Percentiles rank a stretch among this genome's conserved stretches.
phyloP scores from a whole-genome alignment of 129 eudicot genomes.

The Artemisia argyi region DNA sequence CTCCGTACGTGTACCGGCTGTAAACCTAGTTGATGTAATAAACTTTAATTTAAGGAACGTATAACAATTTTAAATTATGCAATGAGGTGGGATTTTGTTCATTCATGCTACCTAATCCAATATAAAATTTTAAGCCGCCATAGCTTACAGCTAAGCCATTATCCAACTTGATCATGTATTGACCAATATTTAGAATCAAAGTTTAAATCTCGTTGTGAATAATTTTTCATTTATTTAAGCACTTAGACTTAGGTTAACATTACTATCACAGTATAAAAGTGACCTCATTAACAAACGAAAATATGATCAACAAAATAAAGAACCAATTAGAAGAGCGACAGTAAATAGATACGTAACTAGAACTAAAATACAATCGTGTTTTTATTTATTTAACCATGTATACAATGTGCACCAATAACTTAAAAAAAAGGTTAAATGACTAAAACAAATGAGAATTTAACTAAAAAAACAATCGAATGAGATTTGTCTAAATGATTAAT shows the following conservation, averaged over 20 bases:
- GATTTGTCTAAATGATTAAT: not conserved
- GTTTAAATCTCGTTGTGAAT: not conserved
- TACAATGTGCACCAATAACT: not conserved
- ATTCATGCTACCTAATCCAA: slow-evolving; percentile 23
- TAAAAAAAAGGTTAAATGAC: not conserved
- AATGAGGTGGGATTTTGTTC: slow-evolving; percentile 14
- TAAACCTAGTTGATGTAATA: too few relatives aligned
- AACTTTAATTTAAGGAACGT: too few relatives aligned
- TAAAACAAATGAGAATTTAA: not conserved
- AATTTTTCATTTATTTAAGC: not conserved
- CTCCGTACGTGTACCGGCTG: too few relatives aligned
- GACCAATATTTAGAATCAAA: not conserved
- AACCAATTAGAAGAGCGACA: not conserved
- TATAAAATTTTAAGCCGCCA: slow-evolving; percentile 18
- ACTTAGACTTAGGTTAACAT: too few relatives aligned
- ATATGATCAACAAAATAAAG: not conserved
- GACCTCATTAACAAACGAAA: too few relatives aligned
- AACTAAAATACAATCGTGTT: not conserved
- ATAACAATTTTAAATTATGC: slow-evolving; percentile 1
- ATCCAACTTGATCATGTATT: slow-evolving; percentile 8
- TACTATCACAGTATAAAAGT: too few relatives aligned
- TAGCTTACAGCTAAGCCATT: slow-evolving; percentile 20
- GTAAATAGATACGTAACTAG: not conserved
- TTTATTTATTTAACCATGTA: slow-evolving; percentile 16
- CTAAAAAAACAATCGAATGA: not conserved